Base-by-base conservation (phyloP, 768 basidiomycete species). In the Chalciporus piperatus region DNA sequence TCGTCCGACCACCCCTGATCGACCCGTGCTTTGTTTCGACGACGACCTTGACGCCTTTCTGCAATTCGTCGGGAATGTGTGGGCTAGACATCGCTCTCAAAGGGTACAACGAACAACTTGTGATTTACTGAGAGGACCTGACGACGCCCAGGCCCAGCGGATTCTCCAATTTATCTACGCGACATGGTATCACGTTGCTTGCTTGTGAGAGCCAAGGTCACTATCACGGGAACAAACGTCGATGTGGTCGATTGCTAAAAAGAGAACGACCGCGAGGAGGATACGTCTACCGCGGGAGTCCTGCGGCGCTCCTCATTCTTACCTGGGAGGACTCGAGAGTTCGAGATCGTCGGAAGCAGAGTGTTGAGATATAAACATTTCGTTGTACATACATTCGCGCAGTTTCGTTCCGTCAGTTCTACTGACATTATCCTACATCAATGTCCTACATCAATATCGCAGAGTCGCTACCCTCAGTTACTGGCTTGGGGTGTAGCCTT, bases 11-110 rank as follows among this genome's bases (percentile, higher is more conserved):
- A 11, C 87, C 87, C 20, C 65, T 77, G 20, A 88, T 64, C 6
- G 67, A 63, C 0, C 86, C 86, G 61, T 76, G 80, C 12, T 68
- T 73, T 12, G 87, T 87, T 30, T 79, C 63, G 4, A 80, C 79
- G 4, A 66, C 61, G 5, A 86, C 74, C 14, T 77, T 72, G 2
- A 66, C 68, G 10, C 68, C 56, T 14, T 69, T 73, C 52, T 66
- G 58, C 16, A 87, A 67, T 54, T 86, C 83, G n/a, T 84, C 77
- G 48, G 79, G 77, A 17, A 86, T 66, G 57, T 86, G 83, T 17
- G 58, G 57, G 14, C 48, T 17, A 16, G 47, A 40, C 57, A 59
- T 61, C 19, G 22, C 30, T 32, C 30, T 32, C 30, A 13, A 32
- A 10, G 30, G 13, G 30, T 32, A 32, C 30, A 32, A 32, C 11